Evolutionary conservation across 345 rosid genomes (phyloP).

Genomic region (Adansonia digitata): DNA sequence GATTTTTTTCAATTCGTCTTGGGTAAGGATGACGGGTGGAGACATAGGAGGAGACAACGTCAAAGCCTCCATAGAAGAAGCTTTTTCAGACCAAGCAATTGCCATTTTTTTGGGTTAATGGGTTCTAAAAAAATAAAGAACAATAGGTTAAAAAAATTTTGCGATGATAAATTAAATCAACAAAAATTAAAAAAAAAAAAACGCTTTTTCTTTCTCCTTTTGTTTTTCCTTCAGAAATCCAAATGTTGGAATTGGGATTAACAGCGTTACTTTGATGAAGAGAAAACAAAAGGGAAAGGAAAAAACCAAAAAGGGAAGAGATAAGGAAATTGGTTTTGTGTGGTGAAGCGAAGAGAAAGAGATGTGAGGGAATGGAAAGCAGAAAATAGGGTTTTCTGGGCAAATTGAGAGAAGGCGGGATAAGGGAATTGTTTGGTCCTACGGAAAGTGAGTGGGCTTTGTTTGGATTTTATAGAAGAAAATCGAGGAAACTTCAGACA

Average conservation of each 20-base stretch:
- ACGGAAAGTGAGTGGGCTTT: not conserved
- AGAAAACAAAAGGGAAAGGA: not conserved
- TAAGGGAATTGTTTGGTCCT: constrained; percentile 7
- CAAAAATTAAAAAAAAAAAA: not conserved
- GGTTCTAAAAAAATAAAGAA: not conserved
- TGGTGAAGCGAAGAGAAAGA: not conserved
- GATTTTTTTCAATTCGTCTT: constrained; percentile 21
- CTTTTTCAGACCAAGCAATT: constrained; percentile 17
- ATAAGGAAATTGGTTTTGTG: not conserved
- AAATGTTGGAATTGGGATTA: not conserved
- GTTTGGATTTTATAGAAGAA: not conserved
- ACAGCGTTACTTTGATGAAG: not conserved
- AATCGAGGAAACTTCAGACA: not conserved
- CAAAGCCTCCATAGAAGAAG: constrained; percentile 14
- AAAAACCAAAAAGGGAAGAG: not conserved
- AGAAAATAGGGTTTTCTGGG: constrained; percentile 6
- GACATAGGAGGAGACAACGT: constrained; percentile 8
- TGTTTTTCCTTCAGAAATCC: not conserved
- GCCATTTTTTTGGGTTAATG: constrained; percentile 1
- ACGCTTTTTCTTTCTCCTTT: not conserved
- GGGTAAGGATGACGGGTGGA: constrained; percentile 12
- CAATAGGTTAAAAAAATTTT: not conserved
- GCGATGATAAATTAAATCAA: not conserved
- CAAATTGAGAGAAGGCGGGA: not conserved
- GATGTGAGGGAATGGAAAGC: not conserved